phyloP scores from a whole-genome alignment of 257 asterid genomes.

The Osmanthus fragrans region DNA sequence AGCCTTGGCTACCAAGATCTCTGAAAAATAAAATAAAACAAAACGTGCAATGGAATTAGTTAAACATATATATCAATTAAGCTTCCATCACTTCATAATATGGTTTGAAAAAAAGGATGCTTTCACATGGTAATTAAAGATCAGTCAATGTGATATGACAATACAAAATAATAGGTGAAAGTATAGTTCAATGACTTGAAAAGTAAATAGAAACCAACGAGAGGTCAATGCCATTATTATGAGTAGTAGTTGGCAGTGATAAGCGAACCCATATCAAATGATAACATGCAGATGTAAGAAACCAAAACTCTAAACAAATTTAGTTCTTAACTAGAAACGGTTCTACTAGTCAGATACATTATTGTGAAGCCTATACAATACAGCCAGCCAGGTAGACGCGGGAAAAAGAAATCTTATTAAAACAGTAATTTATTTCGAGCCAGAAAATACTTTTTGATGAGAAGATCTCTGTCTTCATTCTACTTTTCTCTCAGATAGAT shows the following conservation, averaged over 20 bases:
- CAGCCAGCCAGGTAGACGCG: neutral
- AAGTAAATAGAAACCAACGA: neutral
- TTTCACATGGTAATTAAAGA: neutral
- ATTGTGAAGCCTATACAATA: neutral
- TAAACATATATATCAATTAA: neutral
- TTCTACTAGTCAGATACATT: neutral
- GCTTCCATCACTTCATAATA: neutral
- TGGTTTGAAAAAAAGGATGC: neutral
- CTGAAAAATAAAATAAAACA: conserved; percentile 37
- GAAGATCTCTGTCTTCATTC: neutral
- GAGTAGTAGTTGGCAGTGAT: neutral
- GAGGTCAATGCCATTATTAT: neutral
- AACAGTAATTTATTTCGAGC: neutral
- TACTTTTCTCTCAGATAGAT: neutral
- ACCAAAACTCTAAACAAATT: neutral
- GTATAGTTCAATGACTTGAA: neutral
- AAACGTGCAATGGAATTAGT: neutral
- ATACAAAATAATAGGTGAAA: neutral
- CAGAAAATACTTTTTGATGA: neutral
- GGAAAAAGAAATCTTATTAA: no score
- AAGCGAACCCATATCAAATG: neutral
- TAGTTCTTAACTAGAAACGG: neutral
- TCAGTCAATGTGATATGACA: neutral
- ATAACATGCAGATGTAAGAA: neutral
- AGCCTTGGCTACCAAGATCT: conserved; percentile 92